Conservation (phyloP, 768 basidiomycete genomes). For the Lactifluus pinguis region DNA sequence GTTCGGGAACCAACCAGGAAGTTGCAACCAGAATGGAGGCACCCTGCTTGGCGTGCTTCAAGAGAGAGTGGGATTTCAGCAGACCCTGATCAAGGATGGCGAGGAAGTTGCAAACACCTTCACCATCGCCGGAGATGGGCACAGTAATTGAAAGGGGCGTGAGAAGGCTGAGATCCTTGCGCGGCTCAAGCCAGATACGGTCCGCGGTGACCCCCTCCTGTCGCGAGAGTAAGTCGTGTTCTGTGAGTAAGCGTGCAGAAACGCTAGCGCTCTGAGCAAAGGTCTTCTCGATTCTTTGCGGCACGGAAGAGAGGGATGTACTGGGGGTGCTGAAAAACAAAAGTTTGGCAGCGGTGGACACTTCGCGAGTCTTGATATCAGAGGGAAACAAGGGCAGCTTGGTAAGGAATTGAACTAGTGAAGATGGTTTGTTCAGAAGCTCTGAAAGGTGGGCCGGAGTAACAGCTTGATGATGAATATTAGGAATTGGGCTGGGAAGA, state of each 20-base stretch:
- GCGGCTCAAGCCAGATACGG: slow-evolving; percentile 56
- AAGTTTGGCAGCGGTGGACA: slow-evolving; percentile 36
- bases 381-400: slow-evolving; percentile 19
- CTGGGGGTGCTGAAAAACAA: slow-evolving; percentile 54
- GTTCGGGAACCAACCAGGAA: slow-evolving; percentile 67
- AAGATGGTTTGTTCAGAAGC: slow-evolving; percentile 36
- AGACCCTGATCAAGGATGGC: slow-evolving; percentile 69
- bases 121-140: slow-evolving; percentile 41
- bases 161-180: slow-evolving; percentile 28
- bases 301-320: slow-evolving; percentile 42
- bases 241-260: slow-evolving; percentile 50
- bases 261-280: slow-evolving; percentile 45
- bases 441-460: slow-evolving; percentile 47
- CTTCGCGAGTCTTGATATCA: slow-evolving; percentile 20
- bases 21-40: slow-evolving; percentile 70
- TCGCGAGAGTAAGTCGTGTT: slow-evolving; percentile 69
- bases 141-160: slow-evolving; percentile 48
- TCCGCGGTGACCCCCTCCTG: slow-evolving; percentile 61
- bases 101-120: slow-evolving; percentile 56
- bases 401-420: slow-evolving; percentile 37
- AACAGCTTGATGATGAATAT: slow-evolving; percentile 48
- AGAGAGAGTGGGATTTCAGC: slow-evolving; percentile 66
- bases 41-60: slow-evolving; percentile 55
- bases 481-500: slow-evolving; percentile 25
- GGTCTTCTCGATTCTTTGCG: slow-evolving; percentile 46